These are phyloP conservation scores for Lolium perenne DNA, from an alignment of 176 grass and related monocot species.

Conservation along the genomic window DNA sequence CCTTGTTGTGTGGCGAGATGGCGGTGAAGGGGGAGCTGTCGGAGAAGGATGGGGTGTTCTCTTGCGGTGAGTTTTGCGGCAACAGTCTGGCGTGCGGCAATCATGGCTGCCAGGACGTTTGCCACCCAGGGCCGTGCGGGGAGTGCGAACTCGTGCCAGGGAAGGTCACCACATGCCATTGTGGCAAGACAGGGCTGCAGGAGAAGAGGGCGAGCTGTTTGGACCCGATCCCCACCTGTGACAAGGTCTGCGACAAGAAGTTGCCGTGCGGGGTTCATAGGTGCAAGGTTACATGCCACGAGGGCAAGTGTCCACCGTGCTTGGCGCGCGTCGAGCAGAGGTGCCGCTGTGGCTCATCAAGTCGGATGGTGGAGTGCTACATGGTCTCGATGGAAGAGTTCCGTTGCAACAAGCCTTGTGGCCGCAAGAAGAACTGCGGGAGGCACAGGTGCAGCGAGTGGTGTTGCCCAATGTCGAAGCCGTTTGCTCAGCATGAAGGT, in stretches of 20 bases:
- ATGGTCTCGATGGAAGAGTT: constrained; percentile 61
- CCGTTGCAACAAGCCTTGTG: constrained; percentile 75
- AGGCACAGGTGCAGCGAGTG: constrained; percentile 87
- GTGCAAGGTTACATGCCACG: constrained; percentile 85
- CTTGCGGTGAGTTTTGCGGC: no score
- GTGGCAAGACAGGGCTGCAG: constrained; percentile 69
- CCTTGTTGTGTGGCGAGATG: no score
- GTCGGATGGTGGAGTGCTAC: constrained; percentile 71
- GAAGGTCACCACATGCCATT: constrained; percentile 79
- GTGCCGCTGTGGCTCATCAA: constrained; percentile 75
- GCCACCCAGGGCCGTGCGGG: constrained; percentile 80
- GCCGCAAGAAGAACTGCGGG: constrained; percentile 88
- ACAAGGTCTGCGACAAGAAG: constrained; percentile 68
- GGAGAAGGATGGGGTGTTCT: no score
- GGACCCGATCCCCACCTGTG: constrained; percentile 80
- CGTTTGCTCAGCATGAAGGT: constrained; percentile 37
- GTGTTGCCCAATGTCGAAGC: constrained; percentile 71
- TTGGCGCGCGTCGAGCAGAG: constrained; percentile 76
- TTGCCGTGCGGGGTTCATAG: constrained; percentile 72
- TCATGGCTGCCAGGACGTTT: constrained; percentile 67
- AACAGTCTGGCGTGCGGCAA: constrained; percentile 63
- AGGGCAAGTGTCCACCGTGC: constrained; percentile 72
- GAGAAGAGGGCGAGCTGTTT: constrained; percentile 72
- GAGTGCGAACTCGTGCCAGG: constrained; percentile 69
- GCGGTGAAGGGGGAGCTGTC: no score